Conservation (phyloP, 768 basidiomycete genomes). For the Austroboletus festivus region DNA sequence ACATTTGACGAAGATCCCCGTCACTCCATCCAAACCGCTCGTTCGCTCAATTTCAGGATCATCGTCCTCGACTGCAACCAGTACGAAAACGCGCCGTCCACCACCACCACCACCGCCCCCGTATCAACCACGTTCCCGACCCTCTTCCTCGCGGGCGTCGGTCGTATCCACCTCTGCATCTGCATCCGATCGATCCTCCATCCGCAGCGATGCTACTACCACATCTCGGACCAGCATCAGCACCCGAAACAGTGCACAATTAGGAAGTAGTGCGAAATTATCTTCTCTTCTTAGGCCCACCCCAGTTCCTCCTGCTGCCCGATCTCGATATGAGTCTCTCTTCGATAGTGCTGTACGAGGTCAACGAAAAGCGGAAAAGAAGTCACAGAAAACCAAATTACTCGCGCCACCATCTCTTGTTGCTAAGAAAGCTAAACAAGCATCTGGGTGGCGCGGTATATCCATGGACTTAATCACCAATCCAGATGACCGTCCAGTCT, state of each 20-base stretch:
- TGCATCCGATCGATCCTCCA: conserved; percentile 62
- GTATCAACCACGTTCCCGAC: conserved; percentile 24
- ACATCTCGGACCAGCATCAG: conserved; percentile 39
- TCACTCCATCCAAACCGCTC: conserved; percentile 28
- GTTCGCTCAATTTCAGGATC: conserved; percentile 35
- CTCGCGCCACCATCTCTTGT: conserved; percentile 37
- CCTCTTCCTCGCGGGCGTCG: conserved; percentile 38
- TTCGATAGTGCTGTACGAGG: conserved; percentile 61
- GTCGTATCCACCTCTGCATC: conserved; percentile 38
- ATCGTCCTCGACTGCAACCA: conserved; percentile 35
- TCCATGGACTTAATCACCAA: conserved; percentile 64
- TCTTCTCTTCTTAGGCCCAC: conserved; percentile 50
- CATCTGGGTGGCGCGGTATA: conserved; percentile 72
- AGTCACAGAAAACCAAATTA: conserved; percentile 24
- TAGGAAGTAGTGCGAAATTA: conserved; percentile 11
- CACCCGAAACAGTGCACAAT: conserved; percentile 29
- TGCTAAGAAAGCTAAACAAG: conserved; percentile 47
- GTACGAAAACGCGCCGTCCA: conserved; percentile 39
- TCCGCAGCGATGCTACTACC: conserved; percentile 46
- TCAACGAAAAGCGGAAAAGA: conserved; percentile 38
- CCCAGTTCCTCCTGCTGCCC: conserved; percentile 63
- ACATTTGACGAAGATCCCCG: conserved; percentile 26
- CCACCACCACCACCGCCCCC: conserved; percentile 36
- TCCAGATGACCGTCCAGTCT: conserved; percentile 32
- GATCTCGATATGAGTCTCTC: conserved; percentile 63